Evolutionary conservation across 805 yeast genomes (phyloP).

Genomic region (Starmerella kuoi): DNA sequence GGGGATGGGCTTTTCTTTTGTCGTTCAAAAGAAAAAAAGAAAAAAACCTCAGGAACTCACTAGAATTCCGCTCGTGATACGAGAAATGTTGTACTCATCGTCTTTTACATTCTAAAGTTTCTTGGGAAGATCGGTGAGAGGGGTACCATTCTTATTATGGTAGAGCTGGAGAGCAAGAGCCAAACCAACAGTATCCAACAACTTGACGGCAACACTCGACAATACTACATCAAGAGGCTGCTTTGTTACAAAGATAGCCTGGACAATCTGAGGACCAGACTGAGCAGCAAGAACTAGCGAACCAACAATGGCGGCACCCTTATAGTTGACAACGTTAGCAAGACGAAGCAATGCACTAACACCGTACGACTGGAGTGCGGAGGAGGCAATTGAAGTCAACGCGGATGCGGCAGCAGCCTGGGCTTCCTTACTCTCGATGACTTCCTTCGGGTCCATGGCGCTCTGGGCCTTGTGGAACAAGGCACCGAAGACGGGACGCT

Average conservation of each 20-base stretch:
- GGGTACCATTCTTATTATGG: slow-evolving; percentile 11
- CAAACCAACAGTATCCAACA: slow-evolving; percentile 34
- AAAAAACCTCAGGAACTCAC: too few relatives aligned
- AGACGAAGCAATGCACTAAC: slow-evolving; percentile 31
- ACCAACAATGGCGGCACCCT: slow-evolving; percentile 33
- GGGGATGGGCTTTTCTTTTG: too few relatives aligned
- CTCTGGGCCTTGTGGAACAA: slow-evolving; percentile 30
- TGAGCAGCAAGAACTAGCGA: slow-evolving; percentile 30
- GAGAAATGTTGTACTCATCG: too few relatives aligned
- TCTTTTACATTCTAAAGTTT: too few relatives aligned
- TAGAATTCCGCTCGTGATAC: too few relatives aligned
- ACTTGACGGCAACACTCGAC: slow-evolving; percentile 26
- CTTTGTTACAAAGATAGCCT: slow-evolving; percentile 28
- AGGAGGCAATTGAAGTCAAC: slow-evolving; percentile 28
- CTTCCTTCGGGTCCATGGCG: slow-evolving; percentile 28
- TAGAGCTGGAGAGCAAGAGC: slow-evolving; percentile 27
- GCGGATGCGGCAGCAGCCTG: slow-evolving; percentile 29
- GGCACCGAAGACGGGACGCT: slow-evolving; percentile 32
- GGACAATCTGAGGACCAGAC: slow-evolving; percentile 29
- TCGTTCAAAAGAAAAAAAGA: too few relatives aligned
- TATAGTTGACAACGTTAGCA: slow-evolving; percentile 30
- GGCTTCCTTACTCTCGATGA: slow-evolving; percentile 30
- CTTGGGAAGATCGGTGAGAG: too few relatives aligned
- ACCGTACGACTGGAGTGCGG: slow-evolving; percentile 34
- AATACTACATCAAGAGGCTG: slow-evolving; percentile 29